Base-by-base conservation (phyloP, 441 rosid genomes). In the Populus hybrid region DNA sequence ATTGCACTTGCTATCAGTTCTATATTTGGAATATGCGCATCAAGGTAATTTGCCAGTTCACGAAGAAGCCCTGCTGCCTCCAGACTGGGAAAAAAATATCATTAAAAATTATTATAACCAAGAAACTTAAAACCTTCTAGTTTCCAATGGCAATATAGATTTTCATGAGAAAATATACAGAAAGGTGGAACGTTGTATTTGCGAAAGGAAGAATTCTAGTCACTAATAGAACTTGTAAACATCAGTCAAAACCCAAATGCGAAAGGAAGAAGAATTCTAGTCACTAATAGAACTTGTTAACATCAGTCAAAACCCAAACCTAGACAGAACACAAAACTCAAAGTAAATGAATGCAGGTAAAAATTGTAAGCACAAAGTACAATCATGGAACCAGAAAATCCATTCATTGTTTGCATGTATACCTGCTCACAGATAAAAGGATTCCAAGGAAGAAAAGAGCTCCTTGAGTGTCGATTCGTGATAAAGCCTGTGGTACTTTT, bases 61-160 rank as follows among this genome's bases (percentile, higher is more conserved):
- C 92, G 88, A 24, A 95, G 97, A 85, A 95, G 70, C 77, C 99
- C 99, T n/a, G 99, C 97, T 30, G 97, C 91, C 83, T 95, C 98
- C 80, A 95, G 92, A 84, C 98, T 95, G 73, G 38, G 75, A 38
- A 70, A 46, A 16, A 57, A 54, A 77, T 8, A 67, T 71, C 1
- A 63, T 26, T 34, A 46, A 9, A 50, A 42, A 7, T 24, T 46
- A 12, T 6, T 21, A 16, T 28, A 38, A 64, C 4, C n/a, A 77
- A 36, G 59, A 34, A 42, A 66, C 38, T 6, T 4, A 32, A 16
- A 69, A 42, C 50, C 50, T 42, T 42, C 50, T 3, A 42, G 3
- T 10, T 42, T 3, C 50, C 50, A 42, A 42, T 42, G 50, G 14
- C 50, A 42, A 11, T 10, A 42, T 42, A 42, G 50, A 42, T 35